Evolutionary conservation across 2,329 filamentous ascomycete genomes (phyloP).

Genomic region (Colletotrichum tamarilloi): DNA sequence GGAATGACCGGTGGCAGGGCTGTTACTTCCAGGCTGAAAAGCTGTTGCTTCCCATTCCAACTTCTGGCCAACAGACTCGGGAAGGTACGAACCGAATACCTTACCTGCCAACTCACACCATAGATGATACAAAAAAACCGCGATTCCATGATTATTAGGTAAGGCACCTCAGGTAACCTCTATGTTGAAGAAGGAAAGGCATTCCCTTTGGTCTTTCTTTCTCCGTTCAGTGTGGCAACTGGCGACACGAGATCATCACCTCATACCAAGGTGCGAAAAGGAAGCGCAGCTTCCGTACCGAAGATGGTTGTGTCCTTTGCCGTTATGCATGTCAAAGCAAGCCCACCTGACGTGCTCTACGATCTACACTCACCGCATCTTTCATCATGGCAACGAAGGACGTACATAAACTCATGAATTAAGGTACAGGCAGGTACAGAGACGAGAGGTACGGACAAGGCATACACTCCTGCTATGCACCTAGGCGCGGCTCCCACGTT

Average conservation of each 20-base stretch:
- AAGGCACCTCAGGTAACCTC: no score
- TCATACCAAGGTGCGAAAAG: constrained; percentile 2
- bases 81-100: background rate
- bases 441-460: constrained; percentile 20
- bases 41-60: background rate
- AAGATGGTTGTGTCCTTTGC: background rate
- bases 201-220: no score
- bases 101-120: no score
- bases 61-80: background rate
- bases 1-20: background rate
- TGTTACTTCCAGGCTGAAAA: background rate
- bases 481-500: background rate
- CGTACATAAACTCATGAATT: background rate
- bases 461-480: background rate
- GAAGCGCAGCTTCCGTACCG: background rate
- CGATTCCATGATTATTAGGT: no score
- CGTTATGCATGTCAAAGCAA: constrained; percentile 16
- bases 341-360: constrained; percentile 13
- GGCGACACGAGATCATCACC: background rate
- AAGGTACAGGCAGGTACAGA: background rate
- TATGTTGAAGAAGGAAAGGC: no score
- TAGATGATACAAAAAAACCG: no score
- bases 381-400: constrained; percentile 11
- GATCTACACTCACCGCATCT: constrained; percentile 14
- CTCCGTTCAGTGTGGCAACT: no score